phyloP scores from a whole-genome alignment of 768 basidiomycete species.

The Panaeolus papilionaceus region DNA sequence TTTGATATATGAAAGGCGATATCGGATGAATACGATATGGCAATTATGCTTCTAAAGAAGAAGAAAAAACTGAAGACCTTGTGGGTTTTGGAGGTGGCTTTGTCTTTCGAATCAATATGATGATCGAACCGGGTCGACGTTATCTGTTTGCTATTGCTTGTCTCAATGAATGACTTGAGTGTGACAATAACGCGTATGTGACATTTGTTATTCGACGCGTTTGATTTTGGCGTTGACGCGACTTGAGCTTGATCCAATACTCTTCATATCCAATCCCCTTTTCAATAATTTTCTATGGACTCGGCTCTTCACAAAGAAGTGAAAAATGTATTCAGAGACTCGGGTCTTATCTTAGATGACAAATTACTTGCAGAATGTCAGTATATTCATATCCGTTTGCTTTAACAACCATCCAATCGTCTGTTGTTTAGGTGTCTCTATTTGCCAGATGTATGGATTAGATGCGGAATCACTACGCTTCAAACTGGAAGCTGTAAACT shows the following conservation, averaged over 20 bases:
- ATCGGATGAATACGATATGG: slow-evolving; percentile 11
- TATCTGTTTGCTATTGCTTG: slow-evolving; percentile 9
- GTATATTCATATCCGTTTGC: slow-evolving; percentile 3
- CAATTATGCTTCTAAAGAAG: neutral
- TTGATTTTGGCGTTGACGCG: slow-evolving; percentile 7
- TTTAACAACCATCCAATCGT: slow-evolving; percentile 6
- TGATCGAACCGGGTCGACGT: neutral
- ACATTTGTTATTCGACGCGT: slow-evolving; percentile 6
- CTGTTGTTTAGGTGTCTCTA: slow-evolving; percentile 56
- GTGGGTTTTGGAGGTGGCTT: neutral
- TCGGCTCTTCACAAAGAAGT: slow-evolving; percentile 33
- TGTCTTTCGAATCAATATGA: slow-evolving; percentile 3
- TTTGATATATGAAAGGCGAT: neutral
- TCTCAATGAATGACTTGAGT: neutral
- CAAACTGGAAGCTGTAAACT: slow-evolving; percentile 72
- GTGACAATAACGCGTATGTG: slow-evolving; percentile 5
- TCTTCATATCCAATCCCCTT: neutral
- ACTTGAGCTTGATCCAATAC: neutral
- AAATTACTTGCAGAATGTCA: slow-evolving; percentile 60
- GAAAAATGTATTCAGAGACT: slow-evolving; percentile 31
- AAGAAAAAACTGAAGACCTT: slow-evolving; percentile 19
- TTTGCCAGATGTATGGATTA: slow-evolving; percentile 70
- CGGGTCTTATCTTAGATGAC: slow-evolving; percentile 42
- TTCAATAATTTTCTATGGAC: slow-evolving; percentile 24
- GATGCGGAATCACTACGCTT: slow-evolving; percentile 59